Percentiles rank a stretch among this genome's conserved stretches.
phyloP scores from a whole-genome alignment of 2,329 filamentous ascomycete species.

The Berkeleyomyces basicola region DNA sequence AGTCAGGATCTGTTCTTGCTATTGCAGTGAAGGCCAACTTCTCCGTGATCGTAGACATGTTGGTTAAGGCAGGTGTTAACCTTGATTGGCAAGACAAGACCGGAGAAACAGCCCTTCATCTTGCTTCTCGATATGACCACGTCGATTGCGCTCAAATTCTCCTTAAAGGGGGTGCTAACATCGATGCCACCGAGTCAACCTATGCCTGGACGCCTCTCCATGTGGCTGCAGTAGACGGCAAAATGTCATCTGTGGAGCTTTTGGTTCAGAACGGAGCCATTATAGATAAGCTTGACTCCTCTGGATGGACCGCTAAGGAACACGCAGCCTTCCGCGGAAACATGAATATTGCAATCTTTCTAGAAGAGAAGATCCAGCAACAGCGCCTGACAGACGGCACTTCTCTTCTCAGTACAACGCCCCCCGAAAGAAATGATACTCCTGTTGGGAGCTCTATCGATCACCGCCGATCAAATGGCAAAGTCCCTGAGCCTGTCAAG shows the following conservation, averaged over 20 bases:
- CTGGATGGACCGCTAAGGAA: conserved; percentile 86
- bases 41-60: conserved; percentile 63
- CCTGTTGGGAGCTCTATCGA: conserved; percentile 42
- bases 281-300: conserved; percentile 58
- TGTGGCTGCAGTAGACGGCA: conserved; percentile 79
- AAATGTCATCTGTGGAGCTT: conserved; percentile 55
- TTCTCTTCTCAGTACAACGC: conserved; percentile 8
- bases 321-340: conserved; percentile 85
- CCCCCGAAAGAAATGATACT: conserved; percentile 15
- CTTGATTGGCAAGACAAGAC: conserved; percentile 85
- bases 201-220: conserved; percentile 95
- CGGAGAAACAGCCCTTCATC: conserved; percentile 80
- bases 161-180: conserved; percentile 55
- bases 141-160: conserved; percentile 63
- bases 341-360: conserved; percentile 55
- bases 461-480: conserved; percentile 39
- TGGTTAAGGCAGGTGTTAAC: conserved; percentile 80
- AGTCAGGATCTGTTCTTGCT: conserved; percentile 74
- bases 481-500: conserved; percentile 64
- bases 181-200: conserved; percentile 63
- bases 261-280: conserved; percentile 67
- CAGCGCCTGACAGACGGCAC: neutral
- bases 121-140: conserved; percentile 80
- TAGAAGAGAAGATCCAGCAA: conserved; percentile 26
- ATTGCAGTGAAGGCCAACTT: conserved; percentile 83